Evolutionary conservation across 2,329 filamentous ascomycete species (phyloP).

Genomic region (Epichloe sylvatica): DNA sequence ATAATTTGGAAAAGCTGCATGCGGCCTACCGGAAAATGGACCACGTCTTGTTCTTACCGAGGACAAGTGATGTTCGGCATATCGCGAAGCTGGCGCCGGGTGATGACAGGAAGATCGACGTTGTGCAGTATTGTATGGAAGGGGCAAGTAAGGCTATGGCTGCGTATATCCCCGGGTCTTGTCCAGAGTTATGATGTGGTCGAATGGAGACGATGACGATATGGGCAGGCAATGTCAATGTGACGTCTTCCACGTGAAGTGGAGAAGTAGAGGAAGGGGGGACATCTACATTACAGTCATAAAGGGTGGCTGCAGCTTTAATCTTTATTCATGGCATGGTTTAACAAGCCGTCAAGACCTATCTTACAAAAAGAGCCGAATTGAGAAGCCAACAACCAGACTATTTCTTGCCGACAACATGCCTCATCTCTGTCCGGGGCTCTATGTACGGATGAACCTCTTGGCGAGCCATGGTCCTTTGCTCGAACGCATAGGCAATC

Average conservation of each 20-base stretch:
- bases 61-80: conserved; percentile 71
- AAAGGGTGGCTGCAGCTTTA: no score
- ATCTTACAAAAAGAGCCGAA: background rate
- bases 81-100: conserved; percentile 44
- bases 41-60: conserved; percentile 67
- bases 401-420: conserved; percentile 7
- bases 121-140: conserved; percentile 83
- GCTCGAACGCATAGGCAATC: conserved; percentile 56
- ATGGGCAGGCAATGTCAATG: background rate
- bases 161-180: conserved; percentile 38
- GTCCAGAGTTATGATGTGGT: background rate
- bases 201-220: background rate
- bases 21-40: conserved; percentile 44
- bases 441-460: conserved; percentile 15
- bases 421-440: conserved; percentile 19
- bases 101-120: conserved; percentile 45
- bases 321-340: no score
- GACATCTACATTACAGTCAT: no score
- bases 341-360: no score
- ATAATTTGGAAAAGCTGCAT: conserved; percentile 52
- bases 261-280: no score
- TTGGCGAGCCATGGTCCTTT: conserved; percentile 28
- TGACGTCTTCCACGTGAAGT: background rate
- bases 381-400: background rate
- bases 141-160: conserved; percentile 74